Evolutionary conservation across 2,329 filamentous ascomycete genomes (phyloP).

Genomic region (Penicillium sp.): DNA sequence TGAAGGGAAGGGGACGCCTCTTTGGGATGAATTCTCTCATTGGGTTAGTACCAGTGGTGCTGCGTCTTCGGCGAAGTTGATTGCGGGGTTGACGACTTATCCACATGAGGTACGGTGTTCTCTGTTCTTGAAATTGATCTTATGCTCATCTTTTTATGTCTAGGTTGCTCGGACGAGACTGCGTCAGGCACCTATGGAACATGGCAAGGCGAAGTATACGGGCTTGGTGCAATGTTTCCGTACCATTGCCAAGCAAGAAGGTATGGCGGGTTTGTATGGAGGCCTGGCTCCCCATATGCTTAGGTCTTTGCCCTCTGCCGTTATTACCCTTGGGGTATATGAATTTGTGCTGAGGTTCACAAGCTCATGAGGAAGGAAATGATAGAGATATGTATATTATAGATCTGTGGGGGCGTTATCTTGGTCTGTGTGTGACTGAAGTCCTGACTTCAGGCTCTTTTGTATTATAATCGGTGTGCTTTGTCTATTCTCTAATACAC

Average conservation of each 20-base stretch:
- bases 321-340: slow-evolving; percentile 39
- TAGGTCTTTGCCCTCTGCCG: slow-evolving; percentile 36
- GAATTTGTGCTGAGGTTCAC: slow-evolving; percentile 34
- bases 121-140: neutral
- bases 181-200: slow-evolving; percentile 35
- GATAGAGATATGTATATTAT: slow-evolving; percentile 1
- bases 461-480: slow-evolving; percentile 2
- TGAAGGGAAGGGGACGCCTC: slow-evolving; percentile 21
- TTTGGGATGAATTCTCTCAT: slow-evolving; percentile 25
- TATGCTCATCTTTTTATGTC: slow-evolving; percentile 11
- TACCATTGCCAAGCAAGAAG: slow-evolving; percentile 36
- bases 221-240: slow-evolving; percentile 36
- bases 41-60: slow-evolving; percentile 36
- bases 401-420: neutral
- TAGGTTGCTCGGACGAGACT: slow-evolving; percentile 38
- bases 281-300: slow-evolving; percentile 37
- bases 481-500: no score
- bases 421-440: neutral
- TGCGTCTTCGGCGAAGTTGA: slow-evolving; percentile 35
- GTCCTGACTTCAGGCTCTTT: neutral
- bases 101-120: slow-evolving; percentile 32
- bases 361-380: slow-evolving; percentile 1
- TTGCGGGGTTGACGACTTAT: slow-evolving; percentile 34
- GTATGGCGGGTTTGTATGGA: slow-evolving; percentile 36
- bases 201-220: slow-evolving; percentile 36